Evolutionary conservation across 2,329 filamentous ascomycete species (phyloP).

Genomic region (Ceratocystis papillata): DNA sequence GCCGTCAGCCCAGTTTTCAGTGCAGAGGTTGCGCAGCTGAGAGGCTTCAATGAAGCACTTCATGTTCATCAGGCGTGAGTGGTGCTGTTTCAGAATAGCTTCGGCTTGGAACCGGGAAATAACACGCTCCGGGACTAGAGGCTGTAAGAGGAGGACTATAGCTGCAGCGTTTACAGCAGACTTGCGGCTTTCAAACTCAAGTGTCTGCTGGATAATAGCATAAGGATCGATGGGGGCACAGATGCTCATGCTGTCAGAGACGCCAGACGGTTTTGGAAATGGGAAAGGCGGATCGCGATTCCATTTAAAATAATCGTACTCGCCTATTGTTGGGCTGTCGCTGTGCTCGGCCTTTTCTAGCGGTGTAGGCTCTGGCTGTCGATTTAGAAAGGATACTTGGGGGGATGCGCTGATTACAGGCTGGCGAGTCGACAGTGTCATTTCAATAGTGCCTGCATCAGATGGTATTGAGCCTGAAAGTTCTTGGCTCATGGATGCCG

Average conservation of each 20-base stretch:
- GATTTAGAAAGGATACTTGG: conserved; percentile 7
- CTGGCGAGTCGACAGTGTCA: conserved; percentile 18
- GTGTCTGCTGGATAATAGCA: conserved; percentile 41
- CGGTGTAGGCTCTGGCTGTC: conserved; percentile 14
- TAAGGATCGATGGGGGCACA: conserved; percentile 44
- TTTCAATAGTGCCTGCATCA: conserved; percentile 17
- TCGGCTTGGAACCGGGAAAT: conserved; percentile 47
- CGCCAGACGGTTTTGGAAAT: conserved; percentile 31
- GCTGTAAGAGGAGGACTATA: conserved; percentile 49
- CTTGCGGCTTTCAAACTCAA: conserved; percentile 46
- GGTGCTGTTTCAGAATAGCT: conserved; percentile 49
- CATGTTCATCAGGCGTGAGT: conserved; percentile 49
- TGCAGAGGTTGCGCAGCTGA: conserved; percentile 50
- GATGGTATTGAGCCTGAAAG: conserved; percentile 13
- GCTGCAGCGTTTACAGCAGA: conserved; percentile 50
- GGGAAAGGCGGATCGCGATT: conserved; percentile 46
- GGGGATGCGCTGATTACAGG: conserved; percentile 13
- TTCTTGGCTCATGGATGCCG: conserved; percentile 7
- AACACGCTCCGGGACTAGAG: conserved; percentile 44
- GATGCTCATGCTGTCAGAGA: conserved; percentile 1
- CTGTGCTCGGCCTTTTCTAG: conserved; percentile 26
- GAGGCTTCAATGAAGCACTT: conserved; percentile 50
- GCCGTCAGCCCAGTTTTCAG: conserved; percentile 45
- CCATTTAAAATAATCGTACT: conserved; percentile 51
- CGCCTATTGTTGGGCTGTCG: conserved; percentile 27